Percentiles rank a stretch among this genome's conserved stretches.
Evolutionary conservation across 1,284 basidiomycete species (phyloP).

Genomic region (Agaricales sp.): DNA sequence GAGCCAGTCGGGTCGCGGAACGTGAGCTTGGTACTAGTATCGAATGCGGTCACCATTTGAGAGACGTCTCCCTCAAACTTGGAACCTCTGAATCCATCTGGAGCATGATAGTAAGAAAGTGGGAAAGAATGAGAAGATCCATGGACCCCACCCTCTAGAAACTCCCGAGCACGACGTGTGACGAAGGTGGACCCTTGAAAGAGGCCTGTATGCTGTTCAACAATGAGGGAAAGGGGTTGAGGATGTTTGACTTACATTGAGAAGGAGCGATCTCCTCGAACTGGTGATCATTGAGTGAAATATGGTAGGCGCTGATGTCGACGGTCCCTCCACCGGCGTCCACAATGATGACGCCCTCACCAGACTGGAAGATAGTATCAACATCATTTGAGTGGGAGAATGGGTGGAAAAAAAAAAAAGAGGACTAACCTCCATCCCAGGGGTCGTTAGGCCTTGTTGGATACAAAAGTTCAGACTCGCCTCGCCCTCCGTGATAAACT

Average conservation of each 20-base stretch:
- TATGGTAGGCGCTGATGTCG: constrained; percentile 11
- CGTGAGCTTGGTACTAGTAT: constrained; percentile 38
- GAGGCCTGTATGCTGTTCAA: constrained; percentile 16
- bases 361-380: constrained; percentile 17
- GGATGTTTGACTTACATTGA: constrained; percentile 28
- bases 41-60: constrained; percentile 35
- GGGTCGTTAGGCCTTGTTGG: constrained; percentile 23
- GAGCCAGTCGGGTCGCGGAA: constrained; percentile 31
- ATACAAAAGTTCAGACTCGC: constrained; percentile 38
- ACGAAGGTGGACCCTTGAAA: constrained; percentile 30
- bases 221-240: background rate
- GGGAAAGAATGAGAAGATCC: background rate
- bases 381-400: constrained; percentile 12
- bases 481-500: too few species aligned
- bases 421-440: constrained; percentile 18
- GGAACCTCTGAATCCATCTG: constrained; percentile 19
- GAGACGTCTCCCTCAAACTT: constrained; percentile 27
- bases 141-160: constrained; percentile 22
- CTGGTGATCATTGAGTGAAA: constrained; percentile 11
- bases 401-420: constrained; percentile 12
- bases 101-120: background rate
- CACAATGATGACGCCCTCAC: constrained; percentile 39
- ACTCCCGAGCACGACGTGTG: constrained; percentile 25
- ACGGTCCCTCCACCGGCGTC: constrained; percentile 9
- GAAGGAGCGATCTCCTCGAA: constrained; percentile 31